These are phyloP conservation scores for Aspergillus homomorphus DNA, from an alignment of 495 filamentous ascomycete genomes.

Conservation along the genomic window DNA sequence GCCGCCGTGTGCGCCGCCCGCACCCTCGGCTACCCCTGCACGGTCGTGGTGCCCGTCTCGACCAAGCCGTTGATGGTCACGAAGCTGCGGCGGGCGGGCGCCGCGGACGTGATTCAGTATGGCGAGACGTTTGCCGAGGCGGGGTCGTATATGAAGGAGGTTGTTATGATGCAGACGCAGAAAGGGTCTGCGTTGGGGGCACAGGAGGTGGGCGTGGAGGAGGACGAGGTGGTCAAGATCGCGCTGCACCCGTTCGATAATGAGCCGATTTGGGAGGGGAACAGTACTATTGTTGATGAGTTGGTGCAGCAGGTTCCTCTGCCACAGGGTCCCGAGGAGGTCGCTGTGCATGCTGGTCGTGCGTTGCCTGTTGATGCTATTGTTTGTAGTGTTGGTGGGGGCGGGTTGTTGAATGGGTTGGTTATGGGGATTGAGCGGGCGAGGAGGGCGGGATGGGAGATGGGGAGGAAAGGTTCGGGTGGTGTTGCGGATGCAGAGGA, in stretches of 20 bases:
- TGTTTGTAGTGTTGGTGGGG: constrained; percentile 84
- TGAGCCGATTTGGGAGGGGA: constrained; percentile 78
- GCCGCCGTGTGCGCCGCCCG: constrained; percentile 79
- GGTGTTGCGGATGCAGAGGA: constrained; percentile 1
- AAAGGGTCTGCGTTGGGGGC: constrained; percentile 19
- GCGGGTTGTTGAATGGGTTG: constrained; percentile 79
- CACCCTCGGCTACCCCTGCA: constrained; percentile 66
- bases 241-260: constrained; percentile 81
- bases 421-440: constrained; percentile 63
- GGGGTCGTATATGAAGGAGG: constrained; percentile 64
- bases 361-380: constrained; percentile 58
- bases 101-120: constrained; percentile 63
- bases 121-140: constrained; percentile 76
- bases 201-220: constrained; percentile 19
- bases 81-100: constrained; percentile 68
- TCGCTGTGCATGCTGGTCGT: constrained; percentile 30
- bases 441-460: too few relatives aligned
- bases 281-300: constrained; percentile 71
- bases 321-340: constrained; percentile 32
- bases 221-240: constrained; percentile 67
- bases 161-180: constrained; percentile 43
- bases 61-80: constrained; percentile 69
- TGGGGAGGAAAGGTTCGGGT: too few relatives aligned
- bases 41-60: constrained; percentile 72
- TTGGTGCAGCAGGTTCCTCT: constrained; percentile 55